A percentile compares a stretch with the other conserved stretches of the same genome.
Evolutionary conservation across 2,329 filamentous ascomycete species (phyloP).

Genomic region (Fusarium brevicatenulatum): DNA sequence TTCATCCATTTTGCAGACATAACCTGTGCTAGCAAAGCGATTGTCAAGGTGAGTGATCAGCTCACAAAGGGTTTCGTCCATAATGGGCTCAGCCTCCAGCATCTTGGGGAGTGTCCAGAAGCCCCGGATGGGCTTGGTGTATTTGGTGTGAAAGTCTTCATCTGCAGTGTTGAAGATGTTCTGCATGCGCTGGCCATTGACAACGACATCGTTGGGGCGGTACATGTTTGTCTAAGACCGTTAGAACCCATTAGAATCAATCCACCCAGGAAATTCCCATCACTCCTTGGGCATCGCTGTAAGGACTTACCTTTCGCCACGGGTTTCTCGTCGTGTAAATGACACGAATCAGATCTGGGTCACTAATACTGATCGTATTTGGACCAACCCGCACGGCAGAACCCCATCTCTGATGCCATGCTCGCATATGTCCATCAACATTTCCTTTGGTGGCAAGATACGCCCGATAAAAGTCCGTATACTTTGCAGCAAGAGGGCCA

Average conservation of each 20-base stretch:
- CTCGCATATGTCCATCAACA: constrained; percentile 15
- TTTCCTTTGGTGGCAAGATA: constrained; percentile 20
- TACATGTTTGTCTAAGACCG: constrained; percentile 22
- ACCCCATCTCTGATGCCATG: constrained; percentile 32
- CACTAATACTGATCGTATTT: constrained; percentile 31
- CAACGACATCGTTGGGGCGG: constrained; percentile 29
- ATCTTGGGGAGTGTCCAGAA: constrained; percentile 38
- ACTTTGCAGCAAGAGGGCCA: constrained; percentile 13
- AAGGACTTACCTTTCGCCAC: constrained; percentile 22
- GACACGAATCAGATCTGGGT: constrained; percentile 29
- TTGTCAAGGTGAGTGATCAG: constrained; percentile 22
- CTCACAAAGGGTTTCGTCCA: constrained; percentile 33
- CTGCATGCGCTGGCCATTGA: constrained; percentile 35
- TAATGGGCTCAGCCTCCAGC: constrained; percentile 33
- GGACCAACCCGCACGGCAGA: constrained; percentile 28
- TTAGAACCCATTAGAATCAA: not conserved
- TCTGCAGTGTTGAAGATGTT: constrained; percentile 40
- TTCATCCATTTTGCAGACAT: constrained; percentile 34
- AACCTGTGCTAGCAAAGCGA: constrained; percentile 11
- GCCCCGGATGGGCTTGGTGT: constrained; percentile 35
- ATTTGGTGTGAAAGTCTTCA: constrained; percentile 34
- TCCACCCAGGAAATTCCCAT: no score
- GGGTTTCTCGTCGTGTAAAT: constrained; percentile 31
- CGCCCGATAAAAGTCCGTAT: constrained; percentile 30
- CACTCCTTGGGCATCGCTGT: no score